Evolutionary conservation across 1,284 basidiomycete species (phyloP).

Genomic region (Apiotrichum sp.): DNA sequence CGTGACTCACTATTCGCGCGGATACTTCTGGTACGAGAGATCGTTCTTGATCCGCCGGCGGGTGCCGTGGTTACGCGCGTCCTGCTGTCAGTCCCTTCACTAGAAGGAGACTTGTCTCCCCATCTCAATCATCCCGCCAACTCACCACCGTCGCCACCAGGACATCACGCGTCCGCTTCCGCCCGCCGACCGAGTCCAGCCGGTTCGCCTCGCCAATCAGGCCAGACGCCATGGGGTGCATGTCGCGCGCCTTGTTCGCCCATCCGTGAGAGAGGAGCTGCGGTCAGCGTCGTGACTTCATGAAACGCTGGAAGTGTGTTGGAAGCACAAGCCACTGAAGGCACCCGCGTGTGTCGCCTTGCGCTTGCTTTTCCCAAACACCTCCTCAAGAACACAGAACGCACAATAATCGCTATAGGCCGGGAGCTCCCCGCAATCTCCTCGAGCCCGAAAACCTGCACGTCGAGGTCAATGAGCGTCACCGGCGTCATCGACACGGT

Average conservation of each 20-base stretch:
- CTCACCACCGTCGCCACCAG: conserved; percentile 43
- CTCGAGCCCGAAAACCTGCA: conserved; percentile 33
- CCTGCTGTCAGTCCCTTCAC: conserved; percentile 48
- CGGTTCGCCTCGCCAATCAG: conserved; percentile 27
- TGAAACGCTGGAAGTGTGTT: background rate
- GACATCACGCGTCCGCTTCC: conserved; percentile 27
- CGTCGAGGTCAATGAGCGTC: conserved; percentile 26
- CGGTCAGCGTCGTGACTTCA: too few species aligned
- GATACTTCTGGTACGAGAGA: conserved; percentile 57
- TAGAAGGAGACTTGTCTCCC: too few species aligned
- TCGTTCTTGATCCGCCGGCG: conserved; percentile 49
- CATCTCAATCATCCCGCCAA: background rate
- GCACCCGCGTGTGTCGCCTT: too few species aligned
- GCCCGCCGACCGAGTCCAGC: conserved; percentile 4
- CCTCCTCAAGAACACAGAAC: background rate
- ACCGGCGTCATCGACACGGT: conserved; percentile 2
- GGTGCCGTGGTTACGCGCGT: conserved; percentile 70
- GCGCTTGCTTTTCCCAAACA: too few species aligned
- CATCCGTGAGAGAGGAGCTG: conserved; percentile 15
- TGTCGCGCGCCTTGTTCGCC: conserved; percentile 15
- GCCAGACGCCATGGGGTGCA: conserved; percentile 34
- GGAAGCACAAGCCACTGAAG: too few species aligned
- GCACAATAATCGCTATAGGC: conserved; percentile 29
- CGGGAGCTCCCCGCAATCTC: conserved; percentile 24
- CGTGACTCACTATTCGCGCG: conserved; percentile 51